Base-by-base conservation (phyloP, 805 yeast genomes). In the Candida stauntonica region DNA sequence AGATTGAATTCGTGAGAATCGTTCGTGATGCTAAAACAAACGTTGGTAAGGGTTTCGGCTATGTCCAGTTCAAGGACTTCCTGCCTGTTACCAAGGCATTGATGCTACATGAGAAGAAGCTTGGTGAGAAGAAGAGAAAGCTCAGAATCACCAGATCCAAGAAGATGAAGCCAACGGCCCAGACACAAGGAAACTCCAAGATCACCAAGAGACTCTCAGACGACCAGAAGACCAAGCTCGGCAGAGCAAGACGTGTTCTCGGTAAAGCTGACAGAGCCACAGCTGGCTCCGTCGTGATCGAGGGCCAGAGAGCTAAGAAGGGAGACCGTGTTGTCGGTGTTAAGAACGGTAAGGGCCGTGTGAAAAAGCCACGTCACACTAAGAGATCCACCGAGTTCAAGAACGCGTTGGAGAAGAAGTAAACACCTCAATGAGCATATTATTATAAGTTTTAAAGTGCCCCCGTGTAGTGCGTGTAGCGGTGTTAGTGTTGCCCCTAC, bases 21-120 rank as follows among this genome's bases (percentile, higher is more conserved):
- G 75, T 93, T 24, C 78, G 99, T 58, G 99, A 93, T 59, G 66
- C 95, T 14, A 86, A 86, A 65, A 91, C 97, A 17, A 91, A 93
- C 54, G 70, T 91, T 42, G 99, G 99, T 47, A 93, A 93, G 65
- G 99, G 99, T 5, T 89, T 93, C 66, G 99, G 96, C 5, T 86
- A 89, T 58, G 88, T 93, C 26, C 98, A 91, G 62, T 93, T 89
- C 67, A 74, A 70, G 44, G 91, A 85, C 52, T 62, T 76, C 38
- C 63, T 81, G 39, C 69, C 80, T 29, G 96, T 93, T 8, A 79
- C 80, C 46, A 84, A 86, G 57, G 97, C 96, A 1, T 62, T 93
- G 38, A 63, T 87, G 42, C 65, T 86, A 44, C 76, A 89, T 60
- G 91, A 77, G 32, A 80, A 85, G 64, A 75, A 79, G 42, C 60